phyloP scores from a whole-genome alignment of 2,329 filamentous ascomycete genomes.

The Penicillium sp. region DNA sequence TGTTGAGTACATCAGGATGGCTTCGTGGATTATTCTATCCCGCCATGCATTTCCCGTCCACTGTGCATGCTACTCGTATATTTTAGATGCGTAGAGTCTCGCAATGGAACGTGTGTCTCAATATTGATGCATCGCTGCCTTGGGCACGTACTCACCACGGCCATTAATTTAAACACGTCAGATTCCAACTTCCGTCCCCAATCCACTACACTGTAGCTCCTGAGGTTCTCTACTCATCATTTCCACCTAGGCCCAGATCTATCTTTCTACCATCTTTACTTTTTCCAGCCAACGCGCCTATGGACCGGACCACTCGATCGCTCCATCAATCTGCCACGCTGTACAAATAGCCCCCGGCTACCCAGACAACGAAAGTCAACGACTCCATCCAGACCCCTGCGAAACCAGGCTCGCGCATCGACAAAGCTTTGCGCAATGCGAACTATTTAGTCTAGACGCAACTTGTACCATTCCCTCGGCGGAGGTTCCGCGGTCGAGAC shows the following conservation, averaged over 20 bases:
- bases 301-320: not conserved
- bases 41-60: not conserved
- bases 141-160: not conserved
- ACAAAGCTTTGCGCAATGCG: not conserved
- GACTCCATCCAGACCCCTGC: not conserved
- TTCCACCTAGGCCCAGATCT: not conserved
- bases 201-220: not conserved
- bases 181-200: not conserved
- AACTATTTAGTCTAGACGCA: not conserved
- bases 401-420: constrained; percentile 7
- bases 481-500: not conserved
- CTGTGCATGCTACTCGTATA: not conserved
- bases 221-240: not conserved
- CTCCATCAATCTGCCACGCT: constrained; percentile 1
- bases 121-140: not conserved
- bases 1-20: not conserved
- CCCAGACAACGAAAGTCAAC: constrained; percentile 12
- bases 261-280: not conserved
- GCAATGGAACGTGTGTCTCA: not conserved
- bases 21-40: not conserved
- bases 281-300: not conserved
- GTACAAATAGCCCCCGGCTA: constrained; percentile 10
- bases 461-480: not conserved
- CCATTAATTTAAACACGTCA: not conserved
- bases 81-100: not conserved